phyloP scores from a whole-genome alignment of 192 early-diverging fungal genomes.

The Coemansia sp. region DNA sequence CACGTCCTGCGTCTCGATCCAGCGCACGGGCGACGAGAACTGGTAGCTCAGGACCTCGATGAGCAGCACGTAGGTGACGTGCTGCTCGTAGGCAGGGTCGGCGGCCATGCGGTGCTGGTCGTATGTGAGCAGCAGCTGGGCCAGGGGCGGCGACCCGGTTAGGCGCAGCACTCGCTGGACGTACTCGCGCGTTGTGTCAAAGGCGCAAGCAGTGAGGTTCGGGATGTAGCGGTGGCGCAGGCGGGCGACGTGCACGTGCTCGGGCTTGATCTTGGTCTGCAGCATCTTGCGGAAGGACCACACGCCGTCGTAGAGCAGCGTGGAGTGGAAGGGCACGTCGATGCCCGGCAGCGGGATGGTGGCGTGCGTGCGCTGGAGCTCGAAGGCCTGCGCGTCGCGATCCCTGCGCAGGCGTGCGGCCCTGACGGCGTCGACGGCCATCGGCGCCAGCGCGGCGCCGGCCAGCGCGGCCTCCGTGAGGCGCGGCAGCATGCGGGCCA shows the following conservation, averaged over 20 bases:
- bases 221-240: constrained; percentile 93
- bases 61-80: constrained; percentile 82
- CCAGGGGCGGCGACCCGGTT: constrained; percentile 77
- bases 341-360: constrained; percentile 93
- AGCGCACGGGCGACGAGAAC: constrained; percentile 93
- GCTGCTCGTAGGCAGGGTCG: constrained; percentile 82
- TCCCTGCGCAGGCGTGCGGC: constrained; percentile 58
- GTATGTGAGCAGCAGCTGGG: constrained; percentile 80
- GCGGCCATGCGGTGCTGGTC: constrained; percentile 65
- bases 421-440: constrained; percentile 60
- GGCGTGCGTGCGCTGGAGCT: constrained; percentile 84
- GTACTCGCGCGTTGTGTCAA: constrained; percentile 78
- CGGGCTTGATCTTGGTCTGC: constrained; percentile 80
- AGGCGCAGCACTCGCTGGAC: constrained; percentile 78
- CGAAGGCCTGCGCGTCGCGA: constrained; percentile 64
- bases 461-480: constrained; percentile 76
- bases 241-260: constrained; percentile 79
- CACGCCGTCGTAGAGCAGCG: constrained; percentile 90
- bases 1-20: constrained; percentile 97
- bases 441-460: constrained; percentile 77
- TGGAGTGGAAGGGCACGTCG: constrained; percentile 97
- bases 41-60: constrained; percentile 94
- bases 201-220: constrained; percentile 91
- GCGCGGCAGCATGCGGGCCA: constrained; percentile 75
- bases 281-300: constrained; percentile 91